Evolutionary conservation across 208 protist species (phyloP), one percentile per base, ranked within the genome.

Genomic region (Trypanosoma mega): DNA sequence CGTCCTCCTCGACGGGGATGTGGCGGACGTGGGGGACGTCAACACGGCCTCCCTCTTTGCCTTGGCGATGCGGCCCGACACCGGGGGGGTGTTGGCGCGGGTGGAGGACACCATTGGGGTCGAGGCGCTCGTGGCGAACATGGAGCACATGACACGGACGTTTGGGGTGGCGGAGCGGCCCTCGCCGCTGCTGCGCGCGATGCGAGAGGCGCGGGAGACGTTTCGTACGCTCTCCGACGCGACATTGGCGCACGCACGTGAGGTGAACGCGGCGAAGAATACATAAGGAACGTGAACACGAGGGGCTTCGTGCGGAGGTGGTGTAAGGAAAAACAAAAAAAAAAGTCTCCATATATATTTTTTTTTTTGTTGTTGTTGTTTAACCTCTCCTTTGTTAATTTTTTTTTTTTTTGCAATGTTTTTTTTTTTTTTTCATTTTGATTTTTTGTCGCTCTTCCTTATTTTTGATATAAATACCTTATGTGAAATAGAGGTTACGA

Each of bases 41-140:
- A 76, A 92, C 49, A 59, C 78, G 8, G 33, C 85, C 41, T 88
- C 82, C 8, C 57, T 92, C 41, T 71, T 59, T 9, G 74, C 74
- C 9, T 60, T 94, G 9, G 65, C 70, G 0, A 46, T 94, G 44
- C 50, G 71, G 34, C 33, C 56, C 3, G 72, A 59, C 3, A 79
- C 74, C 0, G 87, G 87, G 2, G 87, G 87, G 27, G 36, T 92
- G 14, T 50, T 94, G 3, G 55, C 66, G 14, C 54, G 74, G 11
- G 72, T 79, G n/a, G 74, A 94, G 36, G 52, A 52, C 21, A 46
- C 59, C 16, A 68, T 74, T 14, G 60, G 69, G 7, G 43, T 61
- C 30, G 1, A 30, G 20, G 30, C 51, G 20, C 39, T 73, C 9
- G 14, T 73, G 21, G 23, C 36, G 20, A 53, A 41, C 8, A 67